Base-by-base conservation (phyloP, 2,329 filamentous ascomycete species). In the Leptodontidium sp. region DNA sequence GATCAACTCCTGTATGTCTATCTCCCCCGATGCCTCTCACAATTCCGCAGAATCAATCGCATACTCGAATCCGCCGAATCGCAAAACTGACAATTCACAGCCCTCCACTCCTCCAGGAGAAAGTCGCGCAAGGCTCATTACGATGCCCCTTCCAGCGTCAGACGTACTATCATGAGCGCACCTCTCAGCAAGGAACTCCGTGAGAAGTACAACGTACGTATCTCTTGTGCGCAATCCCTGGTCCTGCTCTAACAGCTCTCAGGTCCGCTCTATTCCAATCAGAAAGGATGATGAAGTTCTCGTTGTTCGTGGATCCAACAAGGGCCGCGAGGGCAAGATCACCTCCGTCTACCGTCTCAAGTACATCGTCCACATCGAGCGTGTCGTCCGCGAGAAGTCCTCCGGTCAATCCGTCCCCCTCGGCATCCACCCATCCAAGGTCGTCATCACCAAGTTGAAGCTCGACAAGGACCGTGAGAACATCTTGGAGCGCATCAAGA, bases 61-160 rank as follows among this genome's bases (percentile, higher is more conserved):
- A 53, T 29, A 5, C 11, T 8, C 26, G 53, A 57, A 65, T 47
- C 24, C 26, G 29, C 50, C 7, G 32, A 53, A 21, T 21, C 40
- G 35, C 17, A 59, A n/a, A 50, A 67, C 68, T 69, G 59, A 69
- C 45, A 17, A 29, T 57, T 40, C 15, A 24, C 75, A 91, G 89
- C 82, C 79, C 81, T 93, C 80, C 83, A 87, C 84, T 93, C 93
- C 84, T 97, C 94, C 82, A 91, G 95, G 86, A 92, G 95, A 87
- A 99, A 99, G 93, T 96, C 93, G 86, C 93, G 96, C 86, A 97
- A 97, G 89, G 93, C 93, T 83, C 95, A 99, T 90, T 99, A 97
- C 90, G 87, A 88, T 83, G 96, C 96, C 77, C 94, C 94, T 78
- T 98, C 94, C 83, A 94, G 92, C 87, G 89, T 93, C 82, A 94